Percentiles rank a stretch among this genome's conserved stretches.
Conservation (phyloP, 176 grass and related monocot genomes). For the Eragrostis nindensis region DNA sequence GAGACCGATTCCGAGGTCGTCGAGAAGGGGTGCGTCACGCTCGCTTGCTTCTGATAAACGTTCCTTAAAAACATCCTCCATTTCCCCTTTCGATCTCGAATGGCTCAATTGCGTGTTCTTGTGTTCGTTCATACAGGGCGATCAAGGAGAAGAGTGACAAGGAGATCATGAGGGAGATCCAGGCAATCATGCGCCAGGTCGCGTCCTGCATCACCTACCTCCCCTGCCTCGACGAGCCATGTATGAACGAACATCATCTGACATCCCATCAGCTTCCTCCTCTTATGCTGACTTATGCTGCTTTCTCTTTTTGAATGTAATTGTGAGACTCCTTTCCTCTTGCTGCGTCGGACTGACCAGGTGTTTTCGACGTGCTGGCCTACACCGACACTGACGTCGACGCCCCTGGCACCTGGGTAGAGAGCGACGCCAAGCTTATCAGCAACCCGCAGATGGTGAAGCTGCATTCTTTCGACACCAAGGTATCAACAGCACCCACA, state of each 20-base stretch:
- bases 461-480: slow-evolving; percentile 95
- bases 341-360: slow-evolving; percentile 29
- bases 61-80: too few species aligned
- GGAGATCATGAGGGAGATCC: slow-evolving; percentile 99
- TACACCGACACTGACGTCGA: slow-evolving; percentile 88
- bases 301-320: not conserved
- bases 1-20: slow-evolving; percentile 87
- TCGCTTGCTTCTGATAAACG: not conserved
- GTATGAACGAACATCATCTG: slow-evolving; percentile 40
- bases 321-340: not conserved
- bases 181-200: slow-evolving; percentile 98
- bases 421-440: slow-evolving; percentile 97
- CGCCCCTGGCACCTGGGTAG: slow-evolving; percentile 82
- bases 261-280: not conserved
- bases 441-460: slow-evolving; percentile 97
- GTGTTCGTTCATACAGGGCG: slow-evolving; percentile 40
- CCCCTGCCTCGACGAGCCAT: slow-evolving; percentile 95
- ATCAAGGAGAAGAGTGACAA: slow-evolving; percentile 95
- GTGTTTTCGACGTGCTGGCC: slow-evolving; percentile 92
- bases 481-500: slow-evolving; percentile 47
- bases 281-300: not conserved
- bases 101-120: not conserved
- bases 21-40: slow-evolving; percentile 68
- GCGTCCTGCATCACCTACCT: slow-evolving; percentile 92
- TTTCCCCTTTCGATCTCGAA: not conserved